These are phyloP conservation scores for Speleostelium caveatum DNA, from an alignment of 78 protist species.

Conservation along the genomic window DNA sequence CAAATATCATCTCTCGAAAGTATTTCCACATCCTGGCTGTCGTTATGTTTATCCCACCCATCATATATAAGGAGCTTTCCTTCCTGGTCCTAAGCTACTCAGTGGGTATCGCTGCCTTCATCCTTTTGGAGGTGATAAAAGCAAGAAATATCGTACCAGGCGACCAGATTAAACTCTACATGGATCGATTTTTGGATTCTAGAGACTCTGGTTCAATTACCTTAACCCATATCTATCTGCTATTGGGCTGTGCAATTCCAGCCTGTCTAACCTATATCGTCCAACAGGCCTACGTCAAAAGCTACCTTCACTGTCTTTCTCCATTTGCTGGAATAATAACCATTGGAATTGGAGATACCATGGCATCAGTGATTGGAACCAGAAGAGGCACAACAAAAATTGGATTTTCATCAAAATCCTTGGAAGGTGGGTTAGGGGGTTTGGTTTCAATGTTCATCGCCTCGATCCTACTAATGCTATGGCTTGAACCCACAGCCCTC, in stretches of 20 bases:
- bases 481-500: not conserved
- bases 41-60: conserved; percentile 76
- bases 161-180: not conserved
- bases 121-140: conserved; percentile 69
- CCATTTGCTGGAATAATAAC: conserved; percentile 55
- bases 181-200: conserved; percentile 70
- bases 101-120: conserved; percentile 59
- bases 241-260: conserved; percentile 89
- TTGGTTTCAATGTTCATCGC: not conserved
- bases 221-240: conserved; percentile 83
- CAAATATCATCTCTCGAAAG: conserved; percentile 76
- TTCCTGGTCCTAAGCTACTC: conserved; percentile 53
- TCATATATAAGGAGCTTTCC: conserved; percentile 1
- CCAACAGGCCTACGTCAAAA: not conserved
- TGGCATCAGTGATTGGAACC: conserved; percentile 83
- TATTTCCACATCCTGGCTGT: conserved; percentile 86
- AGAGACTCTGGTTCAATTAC: conserved; percentile 83
- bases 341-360: conserved; percentile 73
- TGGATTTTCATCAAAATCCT: conserved; percentile 60
- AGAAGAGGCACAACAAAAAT: conserved; percentile 53
- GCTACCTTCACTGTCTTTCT: conserved; percentile 26
- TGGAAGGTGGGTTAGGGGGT: conserved; percentile 82
- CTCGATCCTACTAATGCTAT: not conserved
- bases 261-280: not conserved
- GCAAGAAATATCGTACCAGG: conserved; percentile 43